phyloP scores from a whole-genome alignment of 352 stramenopile species.

The Phytophthora hybrid region DNA sequence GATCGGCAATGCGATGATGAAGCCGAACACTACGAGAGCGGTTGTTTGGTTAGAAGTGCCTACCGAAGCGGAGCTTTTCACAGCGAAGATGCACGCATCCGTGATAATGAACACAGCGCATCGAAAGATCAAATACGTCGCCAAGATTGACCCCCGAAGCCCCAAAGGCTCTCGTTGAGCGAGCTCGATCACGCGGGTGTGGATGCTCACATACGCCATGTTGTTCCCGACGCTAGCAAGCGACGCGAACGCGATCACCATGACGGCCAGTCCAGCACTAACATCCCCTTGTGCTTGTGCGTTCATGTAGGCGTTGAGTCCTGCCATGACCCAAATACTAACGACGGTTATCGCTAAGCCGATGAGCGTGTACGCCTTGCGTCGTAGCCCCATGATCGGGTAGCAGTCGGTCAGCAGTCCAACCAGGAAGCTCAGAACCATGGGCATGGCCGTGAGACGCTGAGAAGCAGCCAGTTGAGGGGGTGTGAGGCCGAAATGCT shows the following conservation, averaged over 20 bases:
- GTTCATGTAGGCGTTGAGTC: conserved; percentile 35
- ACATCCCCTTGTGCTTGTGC: conserved; percentile 11
- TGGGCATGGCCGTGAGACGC: conserved; percentile 62
- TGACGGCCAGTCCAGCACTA: conserved; percentile 20
- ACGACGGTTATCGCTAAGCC: conserved; percentile 45
- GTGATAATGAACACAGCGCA: conserved; percentile 34
- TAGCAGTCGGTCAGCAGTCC: conserved; percentile 82
- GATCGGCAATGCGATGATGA: conserved; percentile 40
- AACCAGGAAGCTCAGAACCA: conserved; percentile 80
- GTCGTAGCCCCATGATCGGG: conserved; percentile 78
- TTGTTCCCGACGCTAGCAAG: conserved; percentile 41
- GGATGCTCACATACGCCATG: conserved; percentile 44
- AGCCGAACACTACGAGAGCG: conserved; percentile 40
- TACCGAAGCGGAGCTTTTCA: not conserved
- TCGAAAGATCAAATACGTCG: conserved; percentile 51
- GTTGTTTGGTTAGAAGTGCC: conserved; percentile 24
- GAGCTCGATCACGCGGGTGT: conserved; percentile 56
- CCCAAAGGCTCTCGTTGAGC: conserved; percentile 53
- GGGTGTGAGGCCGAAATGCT: conserved; percentile 36
- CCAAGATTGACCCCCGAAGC: conserved; percentile 44
- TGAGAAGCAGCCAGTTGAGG: conserved; percentile 33
- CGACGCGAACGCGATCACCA: conserved; percentile 35
- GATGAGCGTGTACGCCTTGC: conserved; percentile 84
- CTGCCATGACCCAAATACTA: conserved; percentile 44
- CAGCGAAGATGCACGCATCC: conserved; percentile 25